Evolutionary conservation across 257 asterid genomes (phyloP).

Genomic region (Lycium barbarum): DNA sequence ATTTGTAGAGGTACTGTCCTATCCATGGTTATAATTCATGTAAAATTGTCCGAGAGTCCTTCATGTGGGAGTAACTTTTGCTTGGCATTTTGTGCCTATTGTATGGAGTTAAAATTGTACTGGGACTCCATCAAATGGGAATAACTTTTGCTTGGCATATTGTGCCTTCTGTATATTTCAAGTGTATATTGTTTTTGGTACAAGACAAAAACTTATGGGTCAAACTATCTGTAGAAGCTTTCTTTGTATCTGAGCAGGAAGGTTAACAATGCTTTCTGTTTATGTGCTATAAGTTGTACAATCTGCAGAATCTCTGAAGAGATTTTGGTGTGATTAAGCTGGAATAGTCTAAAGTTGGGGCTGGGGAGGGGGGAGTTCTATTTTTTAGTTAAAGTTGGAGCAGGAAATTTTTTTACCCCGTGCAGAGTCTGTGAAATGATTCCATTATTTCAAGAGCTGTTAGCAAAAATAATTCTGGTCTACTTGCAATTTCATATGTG

Average conservation of each 20-base stretch:
- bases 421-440: not conserved
- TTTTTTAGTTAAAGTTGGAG: not conserved
- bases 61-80: conserved; percentile 6
- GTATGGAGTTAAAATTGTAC: not conserved
- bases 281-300: not conserved
- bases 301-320: conserved; percentile 16
- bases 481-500: not conserved
- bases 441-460: conserved; percentile 11
- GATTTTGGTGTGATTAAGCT: not conserved
- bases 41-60: conserved; percentile 17
- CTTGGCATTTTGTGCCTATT: not conserved
- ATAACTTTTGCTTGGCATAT: not conserved
- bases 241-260: conserved; percentile 19
- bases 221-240: not conserved
- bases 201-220: not conserved
- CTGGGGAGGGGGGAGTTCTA: not conserved
- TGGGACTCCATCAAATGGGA: conserved; percentile 13
- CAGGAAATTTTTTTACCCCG: conserved; percentile 8
- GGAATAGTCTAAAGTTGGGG: conserved; percentile 23
- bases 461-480: not conserved
- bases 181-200: conserved; percentile 4
- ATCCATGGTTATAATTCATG: conserved; percentile 28
- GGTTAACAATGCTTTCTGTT: not conserved
- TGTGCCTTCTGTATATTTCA: not conserved
- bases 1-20: conserved; percentile 78